Conservation (phyloP, 768 basidiomycete genomes). For the Collybia nuda region DNA sequence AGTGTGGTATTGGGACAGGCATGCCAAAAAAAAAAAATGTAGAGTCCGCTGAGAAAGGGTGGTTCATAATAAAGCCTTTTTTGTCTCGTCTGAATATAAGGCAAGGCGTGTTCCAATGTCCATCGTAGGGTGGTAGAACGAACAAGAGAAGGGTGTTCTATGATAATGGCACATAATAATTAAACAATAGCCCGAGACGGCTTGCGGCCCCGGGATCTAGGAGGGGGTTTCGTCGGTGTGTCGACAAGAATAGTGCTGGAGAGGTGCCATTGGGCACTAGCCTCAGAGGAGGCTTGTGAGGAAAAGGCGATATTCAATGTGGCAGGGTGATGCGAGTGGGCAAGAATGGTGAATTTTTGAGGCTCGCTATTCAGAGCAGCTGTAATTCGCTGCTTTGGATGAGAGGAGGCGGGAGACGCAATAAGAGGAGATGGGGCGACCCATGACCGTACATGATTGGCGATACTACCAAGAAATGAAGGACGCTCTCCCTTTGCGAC, state of each 20-base stretch:
- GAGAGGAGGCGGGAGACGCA: conserved; percentile 20
- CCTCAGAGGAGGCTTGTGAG: conserved; percentile 16
- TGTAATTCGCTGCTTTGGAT: conserved; percentile 13
- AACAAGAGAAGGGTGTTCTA: conserved; percentile 9
- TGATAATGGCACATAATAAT: conserved; percentile 4
- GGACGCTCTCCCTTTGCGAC: conserved; percentile 15
- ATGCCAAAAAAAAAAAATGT: conserved; percentile 6
- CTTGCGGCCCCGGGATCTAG: conserved; percentile 43
- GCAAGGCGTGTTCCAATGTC: conserved; percentile 6
- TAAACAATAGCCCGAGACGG: conserved; percentile 25
- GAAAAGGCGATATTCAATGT: conserved; percentile 12
- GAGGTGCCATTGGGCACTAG: conserved; percentile 21
- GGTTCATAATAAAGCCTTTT: conserved; percentile 14
- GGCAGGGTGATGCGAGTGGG: conserved; percentile 17
- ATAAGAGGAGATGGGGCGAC: conserved; percentile 33
- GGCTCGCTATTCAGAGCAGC: conserved; percentile 5
- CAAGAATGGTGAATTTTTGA: conserved; percentile 19
- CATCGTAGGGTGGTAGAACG: conserved; percentile 5
- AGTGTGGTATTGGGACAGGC: conserved; percentile 3
- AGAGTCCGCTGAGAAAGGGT: conserved; percentile 10
- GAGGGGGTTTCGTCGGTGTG: conserved; percentile 25
- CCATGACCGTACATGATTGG: conserved; percentile 46
- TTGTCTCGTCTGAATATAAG: conserved; percentile 7
- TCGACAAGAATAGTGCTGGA: conserved; percentile 15
- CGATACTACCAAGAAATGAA: conserved; percentile 36